Percentiles rank a stretch among this genome's conserved stretches.
Conservation (phyloP, 768 basidiomycete species). For the Leccinum ochraceum region DNA sequence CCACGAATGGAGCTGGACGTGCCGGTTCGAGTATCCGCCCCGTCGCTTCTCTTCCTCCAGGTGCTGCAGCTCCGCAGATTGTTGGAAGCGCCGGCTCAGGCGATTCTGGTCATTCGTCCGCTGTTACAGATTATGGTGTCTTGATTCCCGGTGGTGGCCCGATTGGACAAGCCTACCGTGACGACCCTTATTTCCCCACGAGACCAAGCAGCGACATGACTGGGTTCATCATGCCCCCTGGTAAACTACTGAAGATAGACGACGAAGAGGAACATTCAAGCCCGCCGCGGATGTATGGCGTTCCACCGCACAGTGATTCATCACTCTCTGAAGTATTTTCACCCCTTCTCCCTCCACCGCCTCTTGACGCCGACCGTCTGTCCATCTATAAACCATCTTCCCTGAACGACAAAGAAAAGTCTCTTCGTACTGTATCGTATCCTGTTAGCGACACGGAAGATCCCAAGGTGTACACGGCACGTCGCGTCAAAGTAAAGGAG, state of each 20-base stretch:
- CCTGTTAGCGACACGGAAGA: conserved; percentile 36
- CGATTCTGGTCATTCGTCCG: conserved; percentile 42
- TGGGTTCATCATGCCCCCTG: conserved; percentile 39
- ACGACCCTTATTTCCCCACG: conserved; percentile 24
- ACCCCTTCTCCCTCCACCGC: conserved; percentile 42
- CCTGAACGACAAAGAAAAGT: conserved; percentile 36
- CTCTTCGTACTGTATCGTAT: conserved; percentile 34
- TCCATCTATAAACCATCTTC: conserved; percentile 27
- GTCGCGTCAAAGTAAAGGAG: conserved; percentile 42
- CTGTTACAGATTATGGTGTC: conserved; percentile 37
- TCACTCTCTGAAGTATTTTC: conserved; percentile 30
- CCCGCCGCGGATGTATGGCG: conserved; percentile 32
- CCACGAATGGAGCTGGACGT: conserved; percentile 17
- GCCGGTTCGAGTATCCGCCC: conserved; percentile 17
- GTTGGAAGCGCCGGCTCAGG: conserved; percentile 43
- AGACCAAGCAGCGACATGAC: conserved; percentile 34
- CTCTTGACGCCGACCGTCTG: conserved; percentile 35
- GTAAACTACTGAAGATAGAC: conserved; percentile 36
- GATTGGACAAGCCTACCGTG: conserved; percentile 35
- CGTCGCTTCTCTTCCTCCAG: conserved; percentile 32
- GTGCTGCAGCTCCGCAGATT: conserved; percentile 34
- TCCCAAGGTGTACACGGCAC: conserved; percentile 35
- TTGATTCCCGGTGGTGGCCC: conserved; percentile 34
- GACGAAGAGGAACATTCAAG: conserved; percentile 33
- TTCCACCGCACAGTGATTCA: conserved; percentile 23